phyloP scores from a whole-genome alignment of 257 asterid species.

The Solanum rostratum region DNA sequence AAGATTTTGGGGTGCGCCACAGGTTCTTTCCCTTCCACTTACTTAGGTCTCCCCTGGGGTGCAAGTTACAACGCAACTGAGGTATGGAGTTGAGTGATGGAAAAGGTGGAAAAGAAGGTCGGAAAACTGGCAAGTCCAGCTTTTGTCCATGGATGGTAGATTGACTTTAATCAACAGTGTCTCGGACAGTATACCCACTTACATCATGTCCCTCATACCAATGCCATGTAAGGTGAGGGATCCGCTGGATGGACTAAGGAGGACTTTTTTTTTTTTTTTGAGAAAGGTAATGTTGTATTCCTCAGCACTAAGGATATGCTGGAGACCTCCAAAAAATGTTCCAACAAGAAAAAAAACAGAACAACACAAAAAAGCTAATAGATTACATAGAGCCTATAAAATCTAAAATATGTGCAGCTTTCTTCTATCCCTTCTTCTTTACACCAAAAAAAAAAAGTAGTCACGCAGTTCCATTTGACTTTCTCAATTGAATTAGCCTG shows the following conservation, averaged over 20 bases:
- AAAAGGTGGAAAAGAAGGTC: neutral
- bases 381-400: no score
- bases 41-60: neutral
- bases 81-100: neutral
- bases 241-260: neutral
- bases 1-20: neutral
- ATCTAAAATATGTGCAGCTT: no score
- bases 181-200: neutral
- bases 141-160: neutral
- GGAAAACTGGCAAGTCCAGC: neutral
- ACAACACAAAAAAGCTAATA: no score
- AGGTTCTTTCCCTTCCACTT: neutral
- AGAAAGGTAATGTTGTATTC: neutral
- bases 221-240: neutral
- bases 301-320: no score
- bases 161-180: neutral
- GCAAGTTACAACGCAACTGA: neutral
- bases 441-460: no score
- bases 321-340: no score
- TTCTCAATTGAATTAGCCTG: no score
- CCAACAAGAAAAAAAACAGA: no score
- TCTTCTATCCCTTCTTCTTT: no score
- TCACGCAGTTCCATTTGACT: no score
- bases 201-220: neutral
- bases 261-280: neutral